Base-by-base conservation (phyloP, 2,329 filamentous ascomycete genomes). In the Hysterium pulicare region DNA sequence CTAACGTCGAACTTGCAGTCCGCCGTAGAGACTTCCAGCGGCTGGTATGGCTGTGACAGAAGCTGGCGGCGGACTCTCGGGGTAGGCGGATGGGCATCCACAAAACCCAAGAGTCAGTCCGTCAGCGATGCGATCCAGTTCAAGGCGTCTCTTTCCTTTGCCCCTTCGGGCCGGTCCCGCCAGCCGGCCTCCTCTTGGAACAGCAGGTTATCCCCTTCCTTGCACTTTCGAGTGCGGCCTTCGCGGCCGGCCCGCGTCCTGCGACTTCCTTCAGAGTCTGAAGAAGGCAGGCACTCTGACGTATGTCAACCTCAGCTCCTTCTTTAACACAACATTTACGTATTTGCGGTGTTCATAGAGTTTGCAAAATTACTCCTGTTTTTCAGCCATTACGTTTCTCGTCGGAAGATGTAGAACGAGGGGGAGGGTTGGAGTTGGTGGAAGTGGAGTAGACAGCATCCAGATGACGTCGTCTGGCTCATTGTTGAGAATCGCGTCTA, bases 381-480 rank as follows among this genome's bases (percentile, higher is more conserved):
- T n/a, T n/a, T n/a, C n/a, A n/a, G n/a, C n/a, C n/a, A n/a, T n/a
- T n/a, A n/a, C n/a, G n/a, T n/a, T n/a, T n/a, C n/a, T n/a, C n/a
- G n/a, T n/a, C n/a, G n/a, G n/a, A n/a, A n/a, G n/a, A n/a, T n/a
- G n/a, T n/a, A n/a, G n/a, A n/a, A n/a, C n/a, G n/a, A n/a, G n/a
- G n/a, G n/a, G n/a, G n/a, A n/a, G n/a, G n/a, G n/a, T n/a, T n/a
- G n/a, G n/a, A n/a, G n/a, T n/a, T n/a, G n/a, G n/a, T n/a, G n/a
- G n/a, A n/a, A n/a, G n/a, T n/a, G n/a, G n/a, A n/a, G n/a, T n/a
- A n/a, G n/a, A n/a, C n/a, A n/a, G n/a, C n/a, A n/a, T n/a, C 54
- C 44, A 57, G 22, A 57, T 50, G 15, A 46, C 9, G 32, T 28
- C 44, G 39, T 40, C 23, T 13, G 37, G 5, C 23, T 40, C 23